phyloP scores from a whole-genome alignment of 1,139 yeast species.

The Yamadazyma diddensiae region DNA sequence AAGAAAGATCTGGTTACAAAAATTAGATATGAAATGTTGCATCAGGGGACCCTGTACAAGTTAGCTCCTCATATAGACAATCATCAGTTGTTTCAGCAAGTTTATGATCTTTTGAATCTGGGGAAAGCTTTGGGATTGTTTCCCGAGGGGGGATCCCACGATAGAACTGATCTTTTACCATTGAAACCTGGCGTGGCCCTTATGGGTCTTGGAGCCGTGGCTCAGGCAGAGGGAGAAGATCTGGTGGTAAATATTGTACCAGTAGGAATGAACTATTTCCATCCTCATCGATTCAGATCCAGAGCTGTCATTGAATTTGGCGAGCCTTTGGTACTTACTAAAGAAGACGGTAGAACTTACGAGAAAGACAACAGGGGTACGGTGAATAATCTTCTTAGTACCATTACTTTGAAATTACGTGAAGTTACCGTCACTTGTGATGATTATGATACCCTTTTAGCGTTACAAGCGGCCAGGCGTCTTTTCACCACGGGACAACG shows the following conservation, averaged over 20 bases:
- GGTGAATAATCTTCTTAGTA: constrained; percentile 66
- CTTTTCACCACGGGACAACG: constrained; percentile 36
- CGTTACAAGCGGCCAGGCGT: constrained; percentile 79
- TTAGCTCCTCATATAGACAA: constrained; percentile 66
- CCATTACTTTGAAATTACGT: constrained; percentile 70
- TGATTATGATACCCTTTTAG: constrained; percentile 89
- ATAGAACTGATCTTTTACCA: constrained; percentile 85
- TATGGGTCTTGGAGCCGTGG: constrained; percentile 89
- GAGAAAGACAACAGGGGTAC: constrained; percentile 60
- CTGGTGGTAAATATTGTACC: constrained; percentile 85
- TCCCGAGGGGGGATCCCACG: constrained; percentile 87
- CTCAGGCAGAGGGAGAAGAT: constrained; percentile 63
- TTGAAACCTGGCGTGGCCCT: constrained; percentile 96
- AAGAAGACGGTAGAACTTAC: constrained; percentile 64
- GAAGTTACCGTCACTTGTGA: constrained; percentile 91
- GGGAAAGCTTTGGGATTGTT: constrained; percentile 66
- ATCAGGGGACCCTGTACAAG: constrained; percentile 50
- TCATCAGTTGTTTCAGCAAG: constrained; percentile 55
- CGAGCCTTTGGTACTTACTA: constrained; percentile 71
- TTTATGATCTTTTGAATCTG: constrained; percentile 56
- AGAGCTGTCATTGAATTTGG: constrained; percentile 96
- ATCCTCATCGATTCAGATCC: constrained; percentile 90
- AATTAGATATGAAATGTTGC: constrained; percentile 35
- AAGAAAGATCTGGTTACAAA: constrained; percentile 21
- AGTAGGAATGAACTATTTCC: constrained; percentile 96